Evolutionary conservation across 352 stramenopile genomes (phyloP), one percentile per base, ranked within the genome.

Genomic region (Phytophthora cactorum): DNA sequence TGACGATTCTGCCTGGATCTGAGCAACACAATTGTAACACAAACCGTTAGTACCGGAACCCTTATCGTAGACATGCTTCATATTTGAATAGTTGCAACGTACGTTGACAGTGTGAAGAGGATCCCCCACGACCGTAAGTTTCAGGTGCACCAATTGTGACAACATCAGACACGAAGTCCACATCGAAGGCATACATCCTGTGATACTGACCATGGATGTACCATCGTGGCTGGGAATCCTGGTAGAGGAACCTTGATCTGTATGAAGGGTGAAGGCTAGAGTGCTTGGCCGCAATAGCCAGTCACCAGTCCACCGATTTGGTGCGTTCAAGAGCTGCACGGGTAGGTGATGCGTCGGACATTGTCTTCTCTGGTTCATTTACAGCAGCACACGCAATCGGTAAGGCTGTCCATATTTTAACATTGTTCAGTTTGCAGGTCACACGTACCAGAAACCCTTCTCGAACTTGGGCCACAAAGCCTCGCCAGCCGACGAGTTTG

Each of bases 161-260:
- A 77, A 57, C 25, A 17, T 43, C 22, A 63, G n/a, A 4, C 68
- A 59, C 36, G 55, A 50, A 22, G 55, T 60, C 52, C 63, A 73
- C 45, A 77, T 59, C 8, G 55, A 69, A 22, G 68, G 57, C 25
- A 61, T 59, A 63, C 5, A 62, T 28, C 46, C 41, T 50, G 43
- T 11, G 9, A 29, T 50, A 11, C 43, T 41, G n/a, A 36, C 44
- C 44, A 43, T 31, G 12, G 50, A 31, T 46, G 34, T 12, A 12
- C 34, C 34, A 39, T 39, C 5, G 9, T 12, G 34, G 12, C 7
- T 14, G 5, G 8, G 34, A 12, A 14, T 12, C 34, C 12, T 39
- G 34, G 9, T 3, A 39, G 2, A 39, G 22, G 22, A 22, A 22
- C 22, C 22, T 12, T 12, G 34, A 9, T 39, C 34, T 12, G 34